Evolutionary conservation across 495 filamentous ascomycete genomes (phyloP).

Genomic region (Lasiosphaeriaceae sp.): DNA sequence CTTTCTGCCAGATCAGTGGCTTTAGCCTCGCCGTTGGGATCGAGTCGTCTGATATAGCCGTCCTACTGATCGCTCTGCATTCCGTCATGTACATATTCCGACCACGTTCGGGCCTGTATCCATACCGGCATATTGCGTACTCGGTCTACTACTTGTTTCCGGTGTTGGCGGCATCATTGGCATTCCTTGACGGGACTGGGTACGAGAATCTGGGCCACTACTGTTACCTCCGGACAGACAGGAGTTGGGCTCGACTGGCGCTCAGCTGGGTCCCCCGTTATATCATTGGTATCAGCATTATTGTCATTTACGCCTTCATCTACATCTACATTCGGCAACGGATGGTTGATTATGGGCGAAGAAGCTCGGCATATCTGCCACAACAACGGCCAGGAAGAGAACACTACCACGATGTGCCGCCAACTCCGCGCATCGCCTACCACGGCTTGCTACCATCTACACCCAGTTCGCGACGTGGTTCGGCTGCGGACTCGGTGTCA

Average conservation of each 20-base stretch:
- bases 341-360: constrained; percentile 28
- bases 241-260: constrained; percentile 61
- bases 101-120: constrained; percentile 61
- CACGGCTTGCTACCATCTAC: constrained; percentile 38
- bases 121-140: constrained; percentile 56
- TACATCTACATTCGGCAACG: constrained; percentile 58
- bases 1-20: constrained; percentile 64
- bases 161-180: constrained; percentile 53
- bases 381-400: constrained; percentile 5
- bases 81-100: constrained; percentile 64
- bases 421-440: constrained; percentile 35
- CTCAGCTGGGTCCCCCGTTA: constrained; percentile 73
- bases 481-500: constrained; percentile 21
- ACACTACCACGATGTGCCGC: constrained; percentile 21
- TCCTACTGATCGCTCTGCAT: constrained; percentile 68
- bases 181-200: constrained; percentile 55
- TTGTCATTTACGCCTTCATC: constrained; percentile 60
- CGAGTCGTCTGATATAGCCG: constrained; percentile 65
- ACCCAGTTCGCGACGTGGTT: constrained; percentile 24
- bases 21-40: constrained; percentile 61
- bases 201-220: constrained; percentile 60
- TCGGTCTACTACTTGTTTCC: constrained; percentile 53
- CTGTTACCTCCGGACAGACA: constrained; percentile 62
- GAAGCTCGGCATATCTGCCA: constrained; percentile 19
- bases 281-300: constrained; percentile 56